A percentile compares a stretch with the other conserved stretches of the same genome.
phyloP scores from a whole-genome alignment of 805 yeast genomes.

The Cyberlindnera amylophila region DNA sequence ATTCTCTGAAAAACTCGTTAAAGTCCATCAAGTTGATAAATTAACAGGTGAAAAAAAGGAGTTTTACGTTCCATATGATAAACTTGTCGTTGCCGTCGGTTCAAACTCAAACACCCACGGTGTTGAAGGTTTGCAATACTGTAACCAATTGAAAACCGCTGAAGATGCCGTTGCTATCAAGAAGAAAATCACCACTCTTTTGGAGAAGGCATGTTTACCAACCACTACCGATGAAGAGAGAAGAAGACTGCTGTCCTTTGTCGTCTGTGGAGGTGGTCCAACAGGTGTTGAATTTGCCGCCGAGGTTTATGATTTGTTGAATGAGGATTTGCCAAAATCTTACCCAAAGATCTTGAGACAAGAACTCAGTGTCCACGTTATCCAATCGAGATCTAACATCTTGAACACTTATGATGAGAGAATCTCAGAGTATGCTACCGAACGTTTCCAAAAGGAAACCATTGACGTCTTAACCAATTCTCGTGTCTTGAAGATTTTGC shows the following conservation, averaged over 20 bases:
- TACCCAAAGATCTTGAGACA: slow-evolving; percentile 62
- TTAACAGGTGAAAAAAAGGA: slow-evolving; percentile 36
- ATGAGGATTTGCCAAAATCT: slow-evolving; percentile 55
- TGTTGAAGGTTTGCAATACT: slow-evolving; percentile 61
- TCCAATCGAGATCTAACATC: slow-evolving; percentile 65
- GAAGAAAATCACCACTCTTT: slow-evolving; percentile 47
- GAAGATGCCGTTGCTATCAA: slow-evolving; percentile 59
- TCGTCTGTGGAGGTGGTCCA: slow-evolving; percentile 74
- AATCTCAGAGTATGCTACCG: slow-evolving; percentile 61
- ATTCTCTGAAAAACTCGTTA: slow-evolving; percentile 52
- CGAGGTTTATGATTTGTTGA: slow-evolving; percentile 60
- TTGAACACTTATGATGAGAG: slow-evolving; percentile 66
- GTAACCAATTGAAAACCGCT: slow-evolving; percentile 61
- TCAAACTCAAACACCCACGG: slow-evolving; percentile 68
- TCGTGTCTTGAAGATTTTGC: slow-evolving; percentile 54
- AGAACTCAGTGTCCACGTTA: slow-evolving; percentile 61
- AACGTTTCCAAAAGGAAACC: slow-evolving; percentile 57
- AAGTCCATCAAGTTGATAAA: slow-evolving; percentile 45
- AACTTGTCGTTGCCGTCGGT: slow-evolving; percentile 65
- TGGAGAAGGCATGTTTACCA: slow-evolving; percentile 64
- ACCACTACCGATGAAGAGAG: slow-evolving; percentile 62
- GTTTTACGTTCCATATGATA: slow-evolving; percentile 70
- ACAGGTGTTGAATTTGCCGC: slow-evolving; percentile 76
- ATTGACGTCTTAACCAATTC: slow-evolving; percentile 63
- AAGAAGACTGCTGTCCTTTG: slow-evolving; percentile 55